Percentiles rank a stretch among this genome's conserved stretches.
Evolutionary conservation across 257 asterid genomes (phyloP).

Genomic region (Solanum lycopersicoides): DNA sequence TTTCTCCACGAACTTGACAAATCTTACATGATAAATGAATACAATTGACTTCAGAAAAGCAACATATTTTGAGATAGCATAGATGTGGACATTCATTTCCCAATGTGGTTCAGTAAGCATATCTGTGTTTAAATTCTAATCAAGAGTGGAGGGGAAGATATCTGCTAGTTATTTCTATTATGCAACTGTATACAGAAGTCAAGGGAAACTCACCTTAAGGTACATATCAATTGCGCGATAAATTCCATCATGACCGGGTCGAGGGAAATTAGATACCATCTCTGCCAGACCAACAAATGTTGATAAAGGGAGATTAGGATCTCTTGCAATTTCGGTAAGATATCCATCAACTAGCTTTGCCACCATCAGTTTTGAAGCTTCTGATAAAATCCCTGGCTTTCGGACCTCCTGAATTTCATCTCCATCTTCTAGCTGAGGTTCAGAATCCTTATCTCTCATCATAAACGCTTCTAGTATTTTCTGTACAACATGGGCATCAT

Average conservation of each 20-base stretch:
- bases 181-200: not conserved
- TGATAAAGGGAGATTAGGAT: constrained; percentile 55
- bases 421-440: constrained; percentile 26
- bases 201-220: constrained; percentile 50
- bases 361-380: constrained; percentile 96
- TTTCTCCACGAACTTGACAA: not conserved
- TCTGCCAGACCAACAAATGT: constrained; percentile 60
- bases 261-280: constrained; percentile 51
- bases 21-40: not conserved
- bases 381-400: constrained; percentile 75
- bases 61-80: not conserved
- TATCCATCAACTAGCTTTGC: constrained; percentile 81
- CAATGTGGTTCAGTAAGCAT: not conserved
- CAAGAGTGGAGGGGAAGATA: not conserved
- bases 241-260: constrained; percentile 82
- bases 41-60: not conserved
- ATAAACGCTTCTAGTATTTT: constrained; percentile 60
- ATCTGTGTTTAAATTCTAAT: not conserved
- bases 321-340: constrained; percentile 82
- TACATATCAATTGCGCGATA: constrained; percentile 78
- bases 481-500: constrained; percentile 46
- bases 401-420: constrained; percentile 59
- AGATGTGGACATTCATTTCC: not conserved
- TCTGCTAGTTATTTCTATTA: not conserved
- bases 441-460: constrained; percentile 38